phyloP scores from a whole-genome alignment of 2,329 filamentous ascomycete species.

The Phoma herbarum region DNA sequence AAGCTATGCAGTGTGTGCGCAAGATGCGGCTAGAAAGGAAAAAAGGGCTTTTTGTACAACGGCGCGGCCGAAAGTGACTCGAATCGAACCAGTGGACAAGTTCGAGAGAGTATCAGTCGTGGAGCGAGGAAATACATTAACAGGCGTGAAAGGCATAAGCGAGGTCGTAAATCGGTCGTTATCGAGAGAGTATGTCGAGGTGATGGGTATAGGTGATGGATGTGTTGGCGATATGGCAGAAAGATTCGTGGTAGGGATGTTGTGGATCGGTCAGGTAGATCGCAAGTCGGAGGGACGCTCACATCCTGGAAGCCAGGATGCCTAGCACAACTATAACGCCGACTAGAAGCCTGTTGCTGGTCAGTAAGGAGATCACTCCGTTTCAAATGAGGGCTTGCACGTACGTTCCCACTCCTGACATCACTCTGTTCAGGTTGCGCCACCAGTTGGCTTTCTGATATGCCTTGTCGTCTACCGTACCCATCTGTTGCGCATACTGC shows the following conservation, averaged over 20 bases:
- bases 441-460: slow-evolving; percentile 71
- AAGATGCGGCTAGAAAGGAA: slow-evolving; percentile 23
- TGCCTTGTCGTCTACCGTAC: slow-evolving; percentile 57
- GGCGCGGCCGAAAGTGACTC: slow-evolving; percentile 34
- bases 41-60: slow-evolving; percentile 36
- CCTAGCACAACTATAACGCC: slow-evolving; percentile 36
- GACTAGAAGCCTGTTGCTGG: slow-evolving; percentile 15
- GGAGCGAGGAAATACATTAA: slow-evolving; percentile 23
- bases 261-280: slow-evolving; percentile 13
- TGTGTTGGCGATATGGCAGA: slow-evolving; percentile 12
- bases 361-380: slow-evolving; percentile 5
- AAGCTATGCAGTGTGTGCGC: slow-evolving; percentile 40
- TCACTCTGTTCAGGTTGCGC: slow-evolving; percentile 69
- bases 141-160: slow-evolving; percentile 16
- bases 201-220: slow-evolving; percentile 13
- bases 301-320: slow-evolving; percentile 50
- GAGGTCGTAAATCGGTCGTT: slow-evolving; percentile 32
- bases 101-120: slow-evolving; percentile 29
- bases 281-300: slow-evolving; percentile 17
- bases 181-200: slow-evolving; percentile 25
- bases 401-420: slow-evolving; percentile 64
- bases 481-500: slow-evolving; percentile 56
- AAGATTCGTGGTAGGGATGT: slow-evolving; percentile 9
- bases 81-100: slow-evolving; percentile 26
- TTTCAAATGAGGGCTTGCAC: neutral